Evolutionary conservation across 768 basidiomycete genomes (phyloP), one percentile per base, ranked within the genome.

Genomic region (Psilocybe subaeruginosa): DNA sequence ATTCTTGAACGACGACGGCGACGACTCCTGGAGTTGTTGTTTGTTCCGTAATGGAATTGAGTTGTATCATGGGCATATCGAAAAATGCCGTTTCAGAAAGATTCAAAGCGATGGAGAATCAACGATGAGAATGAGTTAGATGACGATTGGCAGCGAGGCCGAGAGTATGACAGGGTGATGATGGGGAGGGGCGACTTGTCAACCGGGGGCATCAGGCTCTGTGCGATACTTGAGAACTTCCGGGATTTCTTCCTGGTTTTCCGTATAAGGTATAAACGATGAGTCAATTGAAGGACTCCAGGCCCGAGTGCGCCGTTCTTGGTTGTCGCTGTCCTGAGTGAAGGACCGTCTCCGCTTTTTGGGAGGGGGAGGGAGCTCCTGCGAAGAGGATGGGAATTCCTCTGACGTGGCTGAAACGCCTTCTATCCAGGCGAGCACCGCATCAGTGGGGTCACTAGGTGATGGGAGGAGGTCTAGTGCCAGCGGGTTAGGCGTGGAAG

Each of bases 401-500:
- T 59, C 59, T 41, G 52, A 58, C 53, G 68, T 70, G 41, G 65
- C 68, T 45, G 68, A 70, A 29, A 84, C 78, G 47, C 75, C 73
- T 55, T 76, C 77, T 27, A 78, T 73, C 84, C 84, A 85, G 56
- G 73, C 67, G 47, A 68, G 57, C 30, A 74, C 72, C 43, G 63
- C 66, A 54, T 69, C 69, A 23, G 62, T 66, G 50, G 64, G 68
- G 52, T 69, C 55, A 49, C 67, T 69, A 29, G 64, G 56, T 45
- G 70, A 73, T 27, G 72, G 73, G 7, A 76, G 69, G 33, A 70
- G 65, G 19, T 71, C 70, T 49, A 78, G 69, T 8, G 72, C 69
- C 35, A 72, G 65, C 39, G 71, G 65, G 63, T 75, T 73, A 52
- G 76, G 71, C 54, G 70, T 70, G 49, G 72, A 65, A 7, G 62